Base-by-base conservation (phyloP, 2,329 filamentous ascomycete genomes). In the Botrytis fabae region DNA sequence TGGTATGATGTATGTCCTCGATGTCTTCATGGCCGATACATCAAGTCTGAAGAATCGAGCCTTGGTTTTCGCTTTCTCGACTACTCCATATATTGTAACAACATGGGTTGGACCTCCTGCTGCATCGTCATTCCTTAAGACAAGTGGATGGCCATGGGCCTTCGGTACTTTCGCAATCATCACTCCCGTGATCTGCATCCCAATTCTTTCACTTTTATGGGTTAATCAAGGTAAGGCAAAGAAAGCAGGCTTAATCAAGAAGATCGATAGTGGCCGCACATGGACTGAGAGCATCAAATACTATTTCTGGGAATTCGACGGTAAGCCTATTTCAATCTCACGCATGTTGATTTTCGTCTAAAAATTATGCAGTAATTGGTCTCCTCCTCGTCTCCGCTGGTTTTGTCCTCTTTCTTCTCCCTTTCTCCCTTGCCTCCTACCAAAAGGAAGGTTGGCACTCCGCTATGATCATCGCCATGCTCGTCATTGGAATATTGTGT, bases 121-220 rank as follows among this genome's bases (percentile, higher is more conserved):
- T 73, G 87, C 88, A 0, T 82, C 86, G 38, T 82, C 83, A 0
- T 87, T 91, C 74, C 83, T 90, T 63, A 78, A 83, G 0, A 82
- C 86, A 4, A 83, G 85, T 12, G 88, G 86, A 64, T 93, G 88
- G 87, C 86, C 89, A 57, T 93, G 91, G 91, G 90, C 85, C 1
- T 93, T 90, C 78, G 91, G 90, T 54, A 85, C 86, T 75, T 93
- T 91, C 81, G 85, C 87, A 60, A 89, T 93, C 76, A 85, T 93
- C 73, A 83, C 89, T 5, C 90, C 91, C 1, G 81, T 86, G 60
- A 85, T 91, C 62, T 87, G 86, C 42, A 74, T 89, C n/a, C 91
- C 92, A 0, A 83, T 93, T n/a, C 87, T 88, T 51, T 78, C 84
- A 22, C 82, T 92, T 16, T 73, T 82, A n/a, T 77, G 75, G 63